phyloP scores from a whole-genome alignment of 2,329 filamentous ascomycete species.

The Fusarium continuum region DNA sequence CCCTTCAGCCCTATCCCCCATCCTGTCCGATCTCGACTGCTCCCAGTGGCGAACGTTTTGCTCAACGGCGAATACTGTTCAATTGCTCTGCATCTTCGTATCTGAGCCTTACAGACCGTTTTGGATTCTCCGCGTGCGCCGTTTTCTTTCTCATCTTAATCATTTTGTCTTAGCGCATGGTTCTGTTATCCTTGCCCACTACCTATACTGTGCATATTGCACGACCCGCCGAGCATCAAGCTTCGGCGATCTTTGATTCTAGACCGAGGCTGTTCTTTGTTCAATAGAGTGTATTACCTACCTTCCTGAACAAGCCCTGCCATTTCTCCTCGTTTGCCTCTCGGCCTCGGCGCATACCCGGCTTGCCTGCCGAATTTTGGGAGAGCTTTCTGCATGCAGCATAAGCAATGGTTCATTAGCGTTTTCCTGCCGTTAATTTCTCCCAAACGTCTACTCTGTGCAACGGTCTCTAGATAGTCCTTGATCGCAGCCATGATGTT shows the following conservation, averaged over 20 bases:
- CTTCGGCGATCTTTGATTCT: conserved; percentile 12
- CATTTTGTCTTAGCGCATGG: neutral
- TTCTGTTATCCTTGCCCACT: conserved; percentile 10
- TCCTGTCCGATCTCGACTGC: conserved; percentile 9
- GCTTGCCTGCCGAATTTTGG: conserved; percentile 1
- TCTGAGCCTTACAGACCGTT: conserved; percentile 19
- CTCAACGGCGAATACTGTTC: conserved; percentile 4
- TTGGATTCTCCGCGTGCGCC: conserved; percentile 4
- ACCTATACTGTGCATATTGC: conserved; percentile 2
- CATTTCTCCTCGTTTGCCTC: conserved; percentile 2
- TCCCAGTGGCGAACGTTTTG: conserved; percentile 24
- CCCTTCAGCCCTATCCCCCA: conserved; percentile 38
- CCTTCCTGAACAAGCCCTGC: conserved; percentile 14
- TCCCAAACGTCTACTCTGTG: conserved; percentile 17
- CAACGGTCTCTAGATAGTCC: conserved; percentile 5
- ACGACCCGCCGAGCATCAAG: conserved; percentile 7
- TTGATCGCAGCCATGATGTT: conserved; percentile 32
- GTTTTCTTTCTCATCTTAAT: conserved; percentile 1
- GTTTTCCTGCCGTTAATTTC: conserved; percentile 25
- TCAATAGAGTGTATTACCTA: neutral
- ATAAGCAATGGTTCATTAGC: conserved; percentile 39
- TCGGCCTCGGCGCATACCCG: neutral
- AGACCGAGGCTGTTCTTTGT: conserved; percentile 16
- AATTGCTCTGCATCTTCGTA: conserved; percentile 1
- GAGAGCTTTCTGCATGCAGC: neutral